Conservation (phyloP, 75 land plant genomes). For the Cunninghamia lanceolata region DNA sequence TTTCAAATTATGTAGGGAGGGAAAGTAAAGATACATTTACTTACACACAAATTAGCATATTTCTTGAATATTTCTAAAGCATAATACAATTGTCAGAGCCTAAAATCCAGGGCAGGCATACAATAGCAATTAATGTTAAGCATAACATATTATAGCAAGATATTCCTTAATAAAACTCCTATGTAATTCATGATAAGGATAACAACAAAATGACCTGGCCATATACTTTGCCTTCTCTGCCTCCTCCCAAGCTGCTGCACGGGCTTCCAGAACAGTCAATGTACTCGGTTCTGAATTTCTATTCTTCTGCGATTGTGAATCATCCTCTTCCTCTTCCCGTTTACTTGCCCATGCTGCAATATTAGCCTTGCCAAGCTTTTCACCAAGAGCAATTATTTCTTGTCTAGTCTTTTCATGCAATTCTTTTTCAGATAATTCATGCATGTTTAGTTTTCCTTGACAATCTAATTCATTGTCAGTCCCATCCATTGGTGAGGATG, state of each 20-base stretch:
- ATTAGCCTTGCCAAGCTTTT: slow-evolving; percentile 60
- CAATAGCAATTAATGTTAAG: neutral
- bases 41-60: neutral
- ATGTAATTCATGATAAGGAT: neutral
- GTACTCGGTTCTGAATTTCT: slow-evolving; percentile 36
- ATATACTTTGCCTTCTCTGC: slow-evolving; percentile 86
- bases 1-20: neutral
- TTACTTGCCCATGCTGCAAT: slow-evolving; percentile 75
- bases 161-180: neutral
- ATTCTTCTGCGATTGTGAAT: slow-evolving; percentile 43
- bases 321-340: slow-evolving; percentile 68
- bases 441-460: slow-evolving; percentile 12
- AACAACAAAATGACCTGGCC: slow-evolving; percentile 56
- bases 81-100: neutral
- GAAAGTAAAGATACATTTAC: neutral
- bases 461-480: slow-evolving; percentile 9
- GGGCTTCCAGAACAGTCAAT: slow-evolving; percentile 51
- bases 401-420: slow-evolving; percentile 47
- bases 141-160: neutral
- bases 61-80: neutral
- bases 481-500: slow-evolving; percentile 31
- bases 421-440: slow-evolving; percentile 55
- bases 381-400: slow-evolving; percentile 64
- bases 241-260: slow-evolving; percentile 92
- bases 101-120: neutral